Percentiles rank a stretch among this genome's conserved stretches.
phyloP scores from a whole-genome alignment of 2,329 filamentous ascomycete species.

The Colletotrichum cereale region DNA sequence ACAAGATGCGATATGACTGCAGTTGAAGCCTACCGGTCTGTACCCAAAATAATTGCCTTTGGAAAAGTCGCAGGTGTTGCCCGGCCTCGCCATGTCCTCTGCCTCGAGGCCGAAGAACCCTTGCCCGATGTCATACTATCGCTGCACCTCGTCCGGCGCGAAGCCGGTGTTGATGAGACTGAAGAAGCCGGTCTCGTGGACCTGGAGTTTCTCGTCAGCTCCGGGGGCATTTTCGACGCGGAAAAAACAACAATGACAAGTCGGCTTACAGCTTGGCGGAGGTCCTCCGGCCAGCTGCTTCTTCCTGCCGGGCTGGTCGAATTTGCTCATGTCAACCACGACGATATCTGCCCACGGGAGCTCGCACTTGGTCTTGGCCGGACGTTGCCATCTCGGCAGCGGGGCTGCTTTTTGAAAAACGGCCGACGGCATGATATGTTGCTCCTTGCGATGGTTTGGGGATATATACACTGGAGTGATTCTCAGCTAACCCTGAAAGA shows the following conservation, averaged over 20 bases:
- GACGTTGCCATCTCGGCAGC: constrained; percentile 46
- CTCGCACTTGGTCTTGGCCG: constrained; percentile 45
- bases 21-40: constrained; percentile 46
- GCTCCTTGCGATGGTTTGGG: neutral
- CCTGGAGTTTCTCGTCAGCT: constrained; percentile 33
- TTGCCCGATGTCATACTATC: constrained; percentile 66
- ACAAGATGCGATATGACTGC: neutral
- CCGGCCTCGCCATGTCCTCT: constrained; percentile 60
- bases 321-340: constrained; percentile 63
- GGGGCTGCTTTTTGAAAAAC: constrained; percentile 16
- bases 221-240: too few relatives aligned
- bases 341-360: constrained; percentile 64
- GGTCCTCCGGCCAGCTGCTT: constrained; percentile 62
- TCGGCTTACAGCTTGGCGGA: constrained; percentile 60
- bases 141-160: constrained; percentile 62
- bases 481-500: neutral
- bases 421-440: constrained; percentile 35
- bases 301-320: constrained; percentile 63
- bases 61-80: constrained; percentile 58
- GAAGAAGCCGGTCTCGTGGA: constrained; percentile 60
- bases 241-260: neutral
- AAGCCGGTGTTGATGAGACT: constrained; percentile 68
- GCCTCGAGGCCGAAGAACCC: constrained; percentile 63
- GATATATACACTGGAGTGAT: too few relatives aligned
- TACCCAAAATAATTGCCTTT: constrained; percentile 64